Percentiles rank a stretch among this genome's conserved stretches.
Conservation (phyloP, 1,284 basidiomycete species). For the Kalmanozyma brasiliensis region DNA sequence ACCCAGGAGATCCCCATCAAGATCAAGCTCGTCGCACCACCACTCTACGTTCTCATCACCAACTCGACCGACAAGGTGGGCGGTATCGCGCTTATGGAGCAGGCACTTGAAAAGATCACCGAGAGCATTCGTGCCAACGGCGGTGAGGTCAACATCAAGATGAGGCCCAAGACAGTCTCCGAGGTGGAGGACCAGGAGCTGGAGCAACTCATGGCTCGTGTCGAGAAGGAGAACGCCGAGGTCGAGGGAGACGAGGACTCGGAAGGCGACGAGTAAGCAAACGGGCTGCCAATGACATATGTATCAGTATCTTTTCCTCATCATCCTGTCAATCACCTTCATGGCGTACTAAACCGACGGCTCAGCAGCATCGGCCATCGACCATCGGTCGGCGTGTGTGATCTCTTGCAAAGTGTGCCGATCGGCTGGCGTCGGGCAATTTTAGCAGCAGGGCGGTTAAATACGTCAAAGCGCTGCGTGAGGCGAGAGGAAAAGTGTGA, state of each 20-base stretch:
- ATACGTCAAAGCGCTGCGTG: too few species aligned
- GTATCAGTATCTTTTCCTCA: conserved; percentile 12
- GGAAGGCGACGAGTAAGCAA: conserved; percentile 44
- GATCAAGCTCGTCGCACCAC: conserved; percentile 94
- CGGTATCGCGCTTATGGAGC: conserved; percentile 90
- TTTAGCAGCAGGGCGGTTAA: too few species aligned
- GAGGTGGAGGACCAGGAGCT: conserved; percentile 67
- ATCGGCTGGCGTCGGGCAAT: too few species aligned
- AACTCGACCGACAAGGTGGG: conserved; percentile 97
- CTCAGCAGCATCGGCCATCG: too few species aligned
- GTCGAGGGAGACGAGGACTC: conserved; percentile 67
- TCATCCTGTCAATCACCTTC: background rate
- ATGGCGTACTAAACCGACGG: too few species aligned
- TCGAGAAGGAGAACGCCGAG: conserved; percentile 68
- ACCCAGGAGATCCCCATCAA: conserved; percentile 94
- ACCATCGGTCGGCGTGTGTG: too few species aligned
- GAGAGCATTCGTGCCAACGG: conserved; percentile 79
- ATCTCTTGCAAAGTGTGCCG: too few species aligned
- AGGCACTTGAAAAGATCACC: conserved; percentile 90
- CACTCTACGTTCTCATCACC: conserved; percentile 92
- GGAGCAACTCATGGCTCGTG: conserved; percentile 67
- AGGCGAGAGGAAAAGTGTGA: too few species aligned
- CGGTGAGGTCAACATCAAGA: conserved; percentile 90
- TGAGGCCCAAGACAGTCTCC: conserved; percentile 75
- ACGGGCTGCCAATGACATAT: conserved; percentile 3